Conservation (phyloP, 805 yeast genomes). For the Lachancea sp. region DNA sequence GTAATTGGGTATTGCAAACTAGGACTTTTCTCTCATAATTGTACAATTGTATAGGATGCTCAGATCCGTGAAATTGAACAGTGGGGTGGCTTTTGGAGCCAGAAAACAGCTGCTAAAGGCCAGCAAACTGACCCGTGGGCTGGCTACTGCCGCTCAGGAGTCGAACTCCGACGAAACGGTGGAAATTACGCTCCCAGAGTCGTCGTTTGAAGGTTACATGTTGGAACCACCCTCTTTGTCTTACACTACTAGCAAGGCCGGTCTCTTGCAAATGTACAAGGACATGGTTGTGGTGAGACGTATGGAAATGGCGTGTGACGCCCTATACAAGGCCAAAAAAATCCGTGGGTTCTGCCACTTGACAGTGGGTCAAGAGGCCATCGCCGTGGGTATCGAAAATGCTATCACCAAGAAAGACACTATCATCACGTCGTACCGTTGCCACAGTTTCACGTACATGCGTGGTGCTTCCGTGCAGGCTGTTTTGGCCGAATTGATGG, state of each 20-base stretch:
- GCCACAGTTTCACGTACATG: constrained; percentile 97
- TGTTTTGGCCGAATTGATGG: constrained; percentile 94
- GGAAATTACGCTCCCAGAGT: constrained; percentile 62
- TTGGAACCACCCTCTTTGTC: constrained; percentile 64
- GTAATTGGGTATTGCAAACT: too few relatives aligned
- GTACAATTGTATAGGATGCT: neutral
- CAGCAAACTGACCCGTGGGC: constrained; percentile 9
- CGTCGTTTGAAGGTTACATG: constrained; percentile 81
- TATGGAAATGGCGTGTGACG: constrained; percentile 99
- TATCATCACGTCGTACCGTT: constrained; percentile 94
- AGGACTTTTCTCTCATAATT: too few relatives aligned
- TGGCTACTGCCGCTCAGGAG: constrained; percentile 16
- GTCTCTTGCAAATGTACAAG: constrained; percentile 86
- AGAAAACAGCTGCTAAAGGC: neutral
- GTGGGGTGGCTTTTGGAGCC: neutral
- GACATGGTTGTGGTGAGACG: constrained; percentile 92
- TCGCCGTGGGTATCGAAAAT: constrained; percentile 96
- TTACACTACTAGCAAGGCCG: constrained; percentile 73
- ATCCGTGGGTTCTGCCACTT: constrained; percentile 98
- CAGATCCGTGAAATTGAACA: constrained; percentile 5
- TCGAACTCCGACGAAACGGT: constrained; percentile 26
- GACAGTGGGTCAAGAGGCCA: constrained; percentile 97
- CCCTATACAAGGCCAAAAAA: constrained; percentile 95
- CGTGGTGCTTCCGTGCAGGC: constrained; percentile 89
- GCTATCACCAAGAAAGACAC: constrained; percentile 84